Evolutionary conservation across 1,284 basidiomycete genomes (phyloP).

Genomic region (Rhodotorula glutinis): DNA sequence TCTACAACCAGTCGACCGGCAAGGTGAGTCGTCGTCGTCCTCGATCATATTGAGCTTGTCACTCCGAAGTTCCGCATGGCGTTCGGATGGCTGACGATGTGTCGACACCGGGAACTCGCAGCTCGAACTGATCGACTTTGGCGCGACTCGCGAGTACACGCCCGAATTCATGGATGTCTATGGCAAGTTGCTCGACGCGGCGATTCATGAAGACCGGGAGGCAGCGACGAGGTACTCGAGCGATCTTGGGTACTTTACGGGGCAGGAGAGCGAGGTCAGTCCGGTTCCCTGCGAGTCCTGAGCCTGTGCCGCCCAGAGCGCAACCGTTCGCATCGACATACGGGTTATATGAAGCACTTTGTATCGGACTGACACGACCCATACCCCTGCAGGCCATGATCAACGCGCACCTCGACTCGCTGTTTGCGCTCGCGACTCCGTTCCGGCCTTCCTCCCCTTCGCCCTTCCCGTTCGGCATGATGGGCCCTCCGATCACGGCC

Average conservation of each 20-base stretch:
- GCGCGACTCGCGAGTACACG: constrained; percentile 83
- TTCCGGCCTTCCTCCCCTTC: constrained; percentile 64
- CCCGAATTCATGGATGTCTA: constrained; percentile 85
- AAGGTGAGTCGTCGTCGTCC: constrained; percentile 49
- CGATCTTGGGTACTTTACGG: constrained; percentile 83
- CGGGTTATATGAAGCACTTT: too few species aligned
- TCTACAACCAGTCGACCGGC: constrained; percentile 69
- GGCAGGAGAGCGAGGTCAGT: constrained; percentile 74
- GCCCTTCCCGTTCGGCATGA: constrained; percentile 63
- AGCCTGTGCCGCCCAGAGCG: too few species aligned
- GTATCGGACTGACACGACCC: too few species aligned
- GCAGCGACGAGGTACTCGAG: constrained; percentile 71
- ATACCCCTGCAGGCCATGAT: constrained; percentile 72
- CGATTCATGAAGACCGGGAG: constrained; percentile 65
- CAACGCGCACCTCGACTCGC: constrained; percentile 78
- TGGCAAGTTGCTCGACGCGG: constrained; percentile 74
- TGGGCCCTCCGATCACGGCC: constrained; percentile 60
- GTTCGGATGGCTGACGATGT: too few species aligned
- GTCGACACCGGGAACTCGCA: constrained; percentile 43
- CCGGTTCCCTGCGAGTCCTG: not conserved
- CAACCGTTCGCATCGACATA: too few species aligned
- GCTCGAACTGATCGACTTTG: constrained; percentile 93
- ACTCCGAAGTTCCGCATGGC: too few species aligned
- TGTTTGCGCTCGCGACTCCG: constrained; percentile 71
- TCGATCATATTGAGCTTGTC: not conserved